Evolutionary conservation across 768 basidiomycete species (phyloP).

Genomic region (Tulasnella sp.): DNA sequence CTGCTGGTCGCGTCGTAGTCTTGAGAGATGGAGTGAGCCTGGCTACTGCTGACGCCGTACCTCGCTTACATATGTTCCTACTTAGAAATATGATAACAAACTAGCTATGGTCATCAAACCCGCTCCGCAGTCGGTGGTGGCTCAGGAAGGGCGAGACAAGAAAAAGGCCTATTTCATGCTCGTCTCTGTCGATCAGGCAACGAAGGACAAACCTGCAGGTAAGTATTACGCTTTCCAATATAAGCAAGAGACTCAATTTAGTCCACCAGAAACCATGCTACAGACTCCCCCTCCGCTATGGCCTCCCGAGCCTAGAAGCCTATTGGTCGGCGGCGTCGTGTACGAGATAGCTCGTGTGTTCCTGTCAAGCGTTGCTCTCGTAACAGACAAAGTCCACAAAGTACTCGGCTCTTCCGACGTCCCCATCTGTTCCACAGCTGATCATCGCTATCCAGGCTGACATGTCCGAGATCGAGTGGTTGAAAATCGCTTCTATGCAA

Average conservation of each 20-base stretch:
- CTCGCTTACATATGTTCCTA: constrained; percentile 3
- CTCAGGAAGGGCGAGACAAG: constrained; percentile 33
- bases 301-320: constrained; percentile 47
- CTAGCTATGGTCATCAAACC: constrained; percentile 61
- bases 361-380: constrained; percentile 59
- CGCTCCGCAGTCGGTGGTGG: constrained; percentile 32
- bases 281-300: constrained; percentile 60
- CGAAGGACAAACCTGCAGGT: constrained; percentile 49
- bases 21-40: constrained; percentile 67
- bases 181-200: constrained; percentile 53
- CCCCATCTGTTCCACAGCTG: constrained; percentile 4
- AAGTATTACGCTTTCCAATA: constrained; percentile 6
- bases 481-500: constrained; percentile 49
- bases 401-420: constrained; percentile 36
- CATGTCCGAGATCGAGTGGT: constrained; percentile 52
- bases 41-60: not conserved
- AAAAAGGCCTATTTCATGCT: constrained; percentile 54
- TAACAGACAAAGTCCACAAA: constrained; percentile 63
- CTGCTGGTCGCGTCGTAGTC: constrained; percentile 68
- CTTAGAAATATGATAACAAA: constrained; percentile 63
- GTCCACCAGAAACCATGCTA: constrained; percentile 41
- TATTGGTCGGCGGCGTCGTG: constrained; percentile 39
- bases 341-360: constrained; percentile 62
- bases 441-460: constrained; percentile 44
- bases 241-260: too few species aligned